Conservation (phyloP, 1,284 basidiomycete species). For the Irpex sp. region DNA sequence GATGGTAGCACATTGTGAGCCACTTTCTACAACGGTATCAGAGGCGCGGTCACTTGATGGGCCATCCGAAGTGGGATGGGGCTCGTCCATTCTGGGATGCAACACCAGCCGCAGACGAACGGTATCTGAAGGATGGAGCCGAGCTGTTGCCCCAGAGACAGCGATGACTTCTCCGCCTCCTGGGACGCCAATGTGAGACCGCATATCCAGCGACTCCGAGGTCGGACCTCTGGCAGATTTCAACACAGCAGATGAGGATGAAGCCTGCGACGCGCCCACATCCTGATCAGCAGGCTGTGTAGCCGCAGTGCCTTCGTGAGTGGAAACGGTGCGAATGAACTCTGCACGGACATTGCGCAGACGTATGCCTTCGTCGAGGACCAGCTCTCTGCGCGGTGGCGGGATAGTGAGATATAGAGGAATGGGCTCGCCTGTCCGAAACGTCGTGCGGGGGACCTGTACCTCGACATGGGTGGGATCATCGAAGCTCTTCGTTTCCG, state of each 20-base stretch:
- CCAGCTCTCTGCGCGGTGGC: slow-evolving; percentile 57
- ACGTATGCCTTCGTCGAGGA: slow-evolving; percentile 62
- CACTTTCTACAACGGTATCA: slow-evolving; percentile 46
- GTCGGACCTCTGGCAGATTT: slow-evolving; percentile 18
- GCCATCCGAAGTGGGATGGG: neutral
- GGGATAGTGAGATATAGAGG: slow-evolving; percentile 77
- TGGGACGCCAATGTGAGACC: slow-evolving; percentile 17
- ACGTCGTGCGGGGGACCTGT: slow-evolving; percentile 67
- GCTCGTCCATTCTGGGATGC: slow-evolving; percentile 43
- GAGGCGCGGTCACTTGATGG: slow-evolving; percentile 41
- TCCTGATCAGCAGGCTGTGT: slow-evolving; percentile 11
- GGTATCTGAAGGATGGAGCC: slow-evolving; percentile 66
- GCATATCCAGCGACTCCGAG: slow-evolving; percentile 20
- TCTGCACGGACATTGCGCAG: slow-evolving; percentile 74
- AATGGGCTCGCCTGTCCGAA: slow-evolving; percentile 63
- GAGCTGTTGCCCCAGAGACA: slow-evolving; percentile 74
- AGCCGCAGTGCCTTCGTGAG: slow-evolving; percentile 29
- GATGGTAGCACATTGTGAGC: slow-evolving; percentile 66
- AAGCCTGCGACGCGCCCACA: slow-evolving; percentile 30
- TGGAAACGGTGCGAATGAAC: slow-evolving; percentile 58
- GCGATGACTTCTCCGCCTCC: slow-evolving; percentile 48
- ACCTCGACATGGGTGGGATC: slow-evolving; percentile 63
- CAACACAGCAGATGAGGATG: slow-evolving; percentile 32
- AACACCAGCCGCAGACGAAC: slow-evolving; percentile 70
- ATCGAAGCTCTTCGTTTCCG: slow-evolving; percentile 53